phyloP scores from a whole-genome alignment of 1,139 yeast genomes.

The Wickerhamomyces sp. region DNA sequence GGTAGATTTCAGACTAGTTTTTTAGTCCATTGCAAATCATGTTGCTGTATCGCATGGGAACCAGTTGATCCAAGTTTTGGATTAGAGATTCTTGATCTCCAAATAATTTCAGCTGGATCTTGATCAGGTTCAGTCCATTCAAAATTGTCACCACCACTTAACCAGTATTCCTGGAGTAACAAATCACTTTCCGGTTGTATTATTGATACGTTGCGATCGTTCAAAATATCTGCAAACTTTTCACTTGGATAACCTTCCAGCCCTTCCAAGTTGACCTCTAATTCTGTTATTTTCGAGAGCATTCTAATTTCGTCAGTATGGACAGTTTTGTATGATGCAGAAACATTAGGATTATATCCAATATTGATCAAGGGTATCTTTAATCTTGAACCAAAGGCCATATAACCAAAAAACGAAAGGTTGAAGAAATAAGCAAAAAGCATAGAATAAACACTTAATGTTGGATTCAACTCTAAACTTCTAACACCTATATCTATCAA shows the following conservation, averaged over 20 bases:
- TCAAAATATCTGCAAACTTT: slow-evolving; percentile 23
- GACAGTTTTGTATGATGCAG: slow-evolving; percentile 59
- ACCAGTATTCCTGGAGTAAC: slow-evolving; percentile 63
- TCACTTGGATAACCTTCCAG: slow-evolving; percentile 36
- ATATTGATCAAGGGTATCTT: slow-evolving; percentile 57
- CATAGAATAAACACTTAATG: slow-evolving; percentile 45
- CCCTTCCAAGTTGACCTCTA: slow-evolving; percentile 53
- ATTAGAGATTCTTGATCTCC: slow-evolving; percentile 32
- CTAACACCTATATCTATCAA: slow-evolving; percentile 32
- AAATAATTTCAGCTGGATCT: slow-evolving; percentile 60
- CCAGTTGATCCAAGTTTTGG: slow-evolving; percentile 5
- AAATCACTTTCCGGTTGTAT: slow-evolving; percentile 45
- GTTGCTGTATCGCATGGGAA: slow-evolving; percentile 3
- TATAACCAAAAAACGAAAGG: slow-evolving; percentile 53
- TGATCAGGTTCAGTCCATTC: slow-evolving; percentile 73
- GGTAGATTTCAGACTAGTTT: slow-evolving; percentile 11
- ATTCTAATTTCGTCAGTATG: slow-evolving; percentile 69
- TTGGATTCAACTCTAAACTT: slow-evolving; percentile 34
- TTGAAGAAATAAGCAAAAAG: slow-evolving; percentile 59
- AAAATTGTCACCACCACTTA: slow-evolving; percentile 63
- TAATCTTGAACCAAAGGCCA: slow-evolving; percentile 53
- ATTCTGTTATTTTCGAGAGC: slow-evolving; percentile 61
- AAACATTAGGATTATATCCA: slow-evolving; percentile 63
- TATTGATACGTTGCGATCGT: slow-evolving; percentile 28
- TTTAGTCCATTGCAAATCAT: slow-evolving; percentile 19